A percentile compares a stretch with the other conserved stretches of the same genome.
Conservation (phyloP, 441 rosid genomes). For the Mallotus japonicus region DNA sequence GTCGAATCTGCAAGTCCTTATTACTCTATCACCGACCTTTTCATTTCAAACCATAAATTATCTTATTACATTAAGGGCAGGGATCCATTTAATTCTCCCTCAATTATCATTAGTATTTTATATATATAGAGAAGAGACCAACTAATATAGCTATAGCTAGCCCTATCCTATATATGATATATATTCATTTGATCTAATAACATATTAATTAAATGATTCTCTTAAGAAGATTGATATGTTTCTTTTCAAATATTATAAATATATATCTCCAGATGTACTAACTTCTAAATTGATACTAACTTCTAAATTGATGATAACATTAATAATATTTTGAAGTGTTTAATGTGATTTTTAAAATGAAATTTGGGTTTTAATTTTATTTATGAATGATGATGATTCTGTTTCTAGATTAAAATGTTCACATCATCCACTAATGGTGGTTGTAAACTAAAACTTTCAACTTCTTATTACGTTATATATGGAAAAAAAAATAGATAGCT, state of each 20-base stretch:
- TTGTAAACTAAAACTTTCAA: slow-evolving; percentile 20
- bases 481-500: slow-evolving; percentile 19
- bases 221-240: background rate
- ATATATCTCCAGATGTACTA: too few species aligned
- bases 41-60: background rate
- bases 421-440: slow-evolving; percentile 36
- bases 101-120: background rate
- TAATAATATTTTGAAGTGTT: too few species aligned
- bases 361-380: background rate
- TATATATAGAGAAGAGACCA: background rate
- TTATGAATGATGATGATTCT: slow-evolving; percentile 26
- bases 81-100: background rate
- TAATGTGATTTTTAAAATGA: too few species aligned
- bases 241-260: background rate
- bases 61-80: background rate
- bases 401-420: slow-evolving; percentile 38
- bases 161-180: background rate
- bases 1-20: slow-evolving; percentile 14
- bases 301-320: too few species aligned
- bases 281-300: too few species aligned
- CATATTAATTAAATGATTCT: background rate
- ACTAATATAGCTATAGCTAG: background rate
- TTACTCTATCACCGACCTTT: slow-evolving; percentile 20
- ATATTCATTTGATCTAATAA: background rate
- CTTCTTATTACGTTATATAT: slow-evolving; percentile 6